Base-by-base conservation (phyloP, 768 basidiomycete species). In the Gloeophyllum trabeum region DNA sequence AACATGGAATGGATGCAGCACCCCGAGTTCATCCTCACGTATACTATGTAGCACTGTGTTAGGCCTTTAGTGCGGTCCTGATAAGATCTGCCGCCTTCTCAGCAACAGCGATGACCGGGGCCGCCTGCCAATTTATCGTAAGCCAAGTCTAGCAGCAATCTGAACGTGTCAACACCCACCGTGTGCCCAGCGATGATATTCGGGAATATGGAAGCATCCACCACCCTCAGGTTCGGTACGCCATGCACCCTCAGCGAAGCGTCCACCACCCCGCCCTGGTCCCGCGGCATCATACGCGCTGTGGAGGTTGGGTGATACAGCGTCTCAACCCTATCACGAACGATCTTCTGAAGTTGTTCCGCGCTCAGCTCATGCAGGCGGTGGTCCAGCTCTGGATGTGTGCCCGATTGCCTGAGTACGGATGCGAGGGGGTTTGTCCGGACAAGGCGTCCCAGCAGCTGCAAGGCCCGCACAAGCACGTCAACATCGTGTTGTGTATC, bases 141-240 rank as follows among this genome's bases (percentile, higher is more conserved):
- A 2, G 34, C 41, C 41, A 44, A 14, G 7, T 25, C 13, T 10
- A 21, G 26, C 5, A 22, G 16, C 13, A 24, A 47, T 2, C 1
- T 35, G 3, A 21, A 7, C 5, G 35, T 23, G 23, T 28, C 26
- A 14, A 20, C 7, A 59, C 64, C 44, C 37, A 69, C 69, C 51
- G 70, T 68, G 42, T 73, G 71, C 18, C 69, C 67, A 1, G 66
- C 57, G 0, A 65, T 50, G 41, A 72, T 54, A 25, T 54, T 62
- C 34, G 73, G 69, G 43, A 64, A 64, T 20, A 72, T 49, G 7
- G 63, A 66, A 35, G 69, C 70, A 46, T 75, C 73, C 14, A 58
- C 70, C 12, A 75, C 60, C 14, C 73, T 45, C 37, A 75, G 57
- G 38, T 63, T 60, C 40, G 52, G 49, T 4, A 61, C 49, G 3